Evolutionary conservation across 1,284 basidiomycete genomes (phyloP), one percentile per base, ranked within the genome.

Genomic region (Heterobasidion occidentale): DNA sequence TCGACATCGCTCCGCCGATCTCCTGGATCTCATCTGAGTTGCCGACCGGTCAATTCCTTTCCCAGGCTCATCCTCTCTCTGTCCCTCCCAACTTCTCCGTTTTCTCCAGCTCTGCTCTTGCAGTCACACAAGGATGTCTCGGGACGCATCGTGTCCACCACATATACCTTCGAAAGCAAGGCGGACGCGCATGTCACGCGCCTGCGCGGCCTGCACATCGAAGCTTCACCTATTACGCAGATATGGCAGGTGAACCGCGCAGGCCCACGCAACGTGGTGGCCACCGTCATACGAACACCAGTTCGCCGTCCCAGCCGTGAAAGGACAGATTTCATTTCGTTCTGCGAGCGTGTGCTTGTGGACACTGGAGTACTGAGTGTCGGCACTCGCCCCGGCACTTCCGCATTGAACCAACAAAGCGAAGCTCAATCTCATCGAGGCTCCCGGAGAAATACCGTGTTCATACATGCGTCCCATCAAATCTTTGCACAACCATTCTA

Each of bases 201-300:
- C 59, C 53, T 52, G 54, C 60, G 50, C 57, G 57, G 57, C 59
- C 59, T 55, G 58, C 19, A 49, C 49, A 38, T 52, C 34, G 44
- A 49, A 51, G 50, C 53, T n/a, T 42, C 46, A 51, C 49, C 50
- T 55, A 59, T 35, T 54, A 57, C 53, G 46, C 57, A 20, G 45
- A 53, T 53, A 48, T 58, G 57, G 52, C 51, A 47, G 51, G 58
- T 35, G 54, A 51, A 15, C 52, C 51, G 55, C 51, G 57, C 38
- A 42, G 27, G 6, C 27, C 27, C 4, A 60, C 59, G 56, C 57
- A 59, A 46, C 59, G 44, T 49, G 54, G 52, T 57, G 60, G 60
- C 59, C 46, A 45, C 52, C 36, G 19, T 15, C 44, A 27, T 27
- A 27, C 27, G 27, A 27, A 27, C 27, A 27, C 27, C 27, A 27